Evolutionary conservation across 2,329 filamentous ascomycete genomes (phyloP), one percentile per base, ranked within the genome.

Genomic region (Arthrobotrys entomopaga): DNA sequence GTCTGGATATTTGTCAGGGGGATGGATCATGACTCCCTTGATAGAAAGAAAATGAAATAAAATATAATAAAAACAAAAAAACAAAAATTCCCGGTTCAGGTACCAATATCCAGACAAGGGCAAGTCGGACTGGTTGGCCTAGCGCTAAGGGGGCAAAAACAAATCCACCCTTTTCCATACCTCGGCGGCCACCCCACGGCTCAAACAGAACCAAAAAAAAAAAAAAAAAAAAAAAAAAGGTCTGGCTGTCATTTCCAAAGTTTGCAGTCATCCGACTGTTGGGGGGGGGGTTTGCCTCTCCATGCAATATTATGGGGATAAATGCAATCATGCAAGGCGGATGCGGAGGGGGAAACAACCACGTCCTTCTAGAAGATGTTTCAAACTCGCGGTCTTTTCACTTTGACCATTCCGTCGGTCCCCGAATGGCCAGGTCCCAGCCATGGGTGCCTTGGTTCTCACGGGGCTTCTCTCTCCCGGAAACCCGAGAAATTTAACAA

Each of bases 341-440:
- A 59, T 19, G 19, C 20, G 40, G 11, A n/a, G 40, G 7, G 24
- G 16, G 11, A 24, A 59, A 8, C 19, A 40, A 57, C 38, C 20
- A 42, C 11, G 26, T 24, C 19, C 24, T 65, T 65, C 52, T 48
- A 46, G 50, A 49, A 49, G 42, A 58, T n/a, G 52, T 52, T 58
- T 58, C 61, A 49, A 65, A 65, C 29, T 15, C 49, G 60, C 20
- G 38, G 22, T 65, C 61, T 65, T 52, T 42, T 49, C 53, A 20
- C 52, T 65, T 61, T 65, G 54, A 49, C 60, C 60, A 73, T 46
- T 48, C 34, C 50, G 49, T 60, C 67, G 60, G 54, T 72, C 54
- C 60, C 59, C 58, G 58, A 71, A 60, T 65, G 22, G 52, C 59
- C 50, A 26, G 60, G 40, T 22, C n/a, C 15, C 53, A 50, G 29